Evolutionary conservation across 305 asterid genomes (phyloP).

Genomic region (Plantago lanceolata): DNA sequence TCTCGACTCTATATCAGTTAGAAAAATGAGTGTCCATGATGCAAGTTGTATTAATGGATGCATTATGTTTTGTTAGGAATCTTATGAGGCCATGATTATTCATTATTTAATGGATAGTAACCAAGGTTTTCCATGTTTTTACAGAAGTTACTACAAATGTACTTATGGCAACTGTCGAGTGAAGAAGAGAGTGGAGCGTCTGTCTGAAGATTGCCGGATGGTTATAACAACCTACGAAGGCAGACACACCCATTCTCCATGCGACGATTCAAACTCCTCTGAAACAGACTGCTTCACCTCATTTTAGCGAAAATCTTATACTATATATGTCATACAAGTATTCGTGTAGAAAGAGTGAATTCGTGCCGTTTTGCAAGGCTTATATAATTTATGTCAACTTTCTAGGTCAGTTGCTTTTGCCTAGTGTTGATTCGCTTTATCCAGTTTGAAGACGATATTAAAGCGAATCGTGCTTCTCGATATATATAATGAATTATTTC

Average conservation of each 20-base stretch:
- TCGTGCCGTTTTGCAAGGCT: constrained; percentile 1
- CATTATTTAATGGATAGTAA: no score
- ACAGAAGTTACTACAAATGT: constrained; percentile 90
- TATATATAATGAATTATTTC: no score
- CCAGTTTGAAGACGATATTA: no score
- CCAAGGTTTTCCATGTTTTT: not conserved
- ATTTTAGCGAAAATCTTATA: constrained; percentile 26
- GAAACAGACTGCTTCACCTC: constrained; percentile 84
- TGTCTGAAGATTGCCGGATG: constrained; percentile 90
- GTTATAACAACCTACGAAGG: constrained; percentile 97
- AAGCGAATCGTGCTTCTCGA: no score
- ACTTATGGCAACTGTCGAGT: constrained; percentile 83
- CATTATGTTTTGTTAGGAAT: no score
- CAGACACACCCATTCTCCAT: constrained; percentile 86
- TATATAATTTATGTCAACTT: not conserved
- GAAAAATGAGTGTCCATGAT: no score
- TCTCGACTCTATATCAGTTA: no score
- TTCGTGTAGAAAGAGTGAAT: constrained; percentile 12
- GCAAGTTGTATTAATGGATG: no score
- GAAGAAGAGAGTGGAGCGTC: constrained; percentile 86
- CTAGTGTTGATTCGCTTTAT: not conserved
- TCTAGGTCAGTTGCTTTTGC: not conserved
- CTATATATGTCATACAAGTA: not conserved
- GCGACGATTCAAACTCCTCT: constrained; percentile 75
- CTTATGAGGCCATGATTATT: no score